These are phyloP conservation scores for Candida tunisiensis DNA, from an alignment of 1,139 yeast species.

Conservation along the genomic window DNA sequence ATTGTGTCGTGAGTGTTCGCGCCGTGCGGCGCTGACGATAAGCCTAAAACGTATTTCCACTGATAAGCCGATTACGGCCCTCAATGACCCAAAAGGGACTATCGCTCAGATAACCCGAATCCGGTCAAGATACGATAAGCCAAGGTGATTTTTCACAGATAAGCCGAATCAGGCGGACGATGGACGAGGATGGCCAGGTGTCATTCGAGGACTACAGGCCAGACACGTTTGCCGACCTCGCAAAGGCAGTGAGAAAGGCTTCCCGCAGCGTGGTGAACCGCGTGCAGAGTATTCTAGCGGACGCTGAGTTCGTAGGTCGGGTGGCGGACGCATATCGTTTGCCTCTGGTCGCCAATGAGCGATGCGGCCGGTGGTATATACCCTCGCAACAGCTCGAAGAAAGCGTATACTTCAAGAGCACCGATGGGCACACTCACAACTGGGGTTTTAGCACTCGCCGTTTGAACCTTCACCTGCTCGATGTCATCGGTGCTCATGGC, in stretches of 20 bases:
- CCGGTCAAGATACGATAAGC: too few relatives aligned
- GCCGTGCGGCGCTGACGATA: too few relatives aligned
- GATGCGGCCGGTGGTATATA: constrained; percentile 84
- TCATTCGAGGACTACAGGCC: too few relatives aligned
- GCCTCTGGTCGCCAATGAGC: constrained; percentile 44
- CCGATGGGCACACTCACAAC: constrained; percentile 74
- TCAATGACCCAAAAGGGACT: too few relatives aligned
- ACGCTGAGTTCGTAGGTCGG: constrained; percentile 27
- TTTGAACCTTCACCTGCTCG: constrained; percentile 53
- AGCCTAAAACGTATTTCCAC: too few relatives aligned
- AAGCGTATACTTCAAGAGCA: constrained; percentile 67
- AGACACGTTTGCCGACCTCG: too few relatives aligned
- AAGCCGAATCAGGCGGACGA: too few relatives aligned
- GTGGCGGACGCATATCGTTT: constrained; percentile 17
- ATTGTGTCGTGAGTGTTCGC: too few relatives aligned
- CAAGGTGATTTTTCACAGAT: too few relatives aligned
- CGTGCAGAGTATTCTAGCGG: constrained; percentile 52
- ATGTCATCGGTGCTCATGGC: constrained; percentile 22
- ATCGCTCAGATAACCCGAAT: too few relatives aligned
- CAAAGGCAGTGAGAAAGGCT: constrained; percentile 32
- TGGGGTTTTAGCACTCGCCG: constrained; percentile 69
- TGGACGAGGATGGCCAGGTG: too few relatives aligned
- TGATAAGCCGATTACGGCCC: too few relatives aligned
- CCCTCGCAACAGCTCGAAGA: constrained; percentile 24
- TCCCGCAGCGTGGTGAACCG: constrained; percentile 42